A percentile compares a stretch with the other conserved stretches of the same genome.
Evolutionary conservation across 345 rosid species (phyloP).

Genomic region (Odontarrhena argentea): DNA sequence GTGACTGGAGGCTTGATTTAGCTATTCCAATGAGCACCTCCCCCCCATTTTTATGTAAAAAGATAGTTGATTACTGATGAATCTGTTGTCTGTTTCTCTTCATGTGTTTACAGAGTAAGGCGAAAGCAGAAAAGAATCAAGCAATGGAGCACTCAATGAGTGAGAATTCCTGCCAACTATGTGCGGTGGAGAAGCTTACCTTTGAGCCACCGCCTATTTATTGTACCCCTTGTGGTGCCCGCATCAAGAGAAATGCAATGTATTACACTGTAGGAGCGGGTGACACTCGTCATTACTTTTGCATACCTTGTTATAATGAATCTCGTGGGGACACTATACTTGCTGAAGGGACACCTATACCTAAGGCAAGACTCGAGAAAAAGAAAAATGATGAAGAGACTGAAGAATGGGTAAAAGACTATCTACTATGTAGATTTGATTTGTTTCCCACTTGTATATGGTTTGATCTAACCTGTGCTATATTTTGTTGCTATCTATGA

Average conservation of each 20-base stretch:
- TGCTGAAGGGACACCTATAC: constrained; percentile 75
- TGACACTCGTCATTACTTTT: constrained; percentile 92
- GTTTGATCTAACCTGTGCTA: constrained; percentile 9
- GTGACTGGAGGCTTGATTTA: constrained; percentile 18
- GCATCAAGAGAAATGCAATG: constrained; percentile 98
- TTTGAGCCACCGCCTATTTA: constrained; percentile 99
- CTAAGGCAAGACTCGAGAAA: constrained; percentile 91
- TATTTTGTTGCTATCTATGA: constrained; percentile 28
- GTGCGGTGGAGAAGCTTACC: constrained; percentile 99
- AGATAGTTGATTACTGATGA: neutral
- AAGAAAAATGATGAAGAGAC: constrained; percentile 99
- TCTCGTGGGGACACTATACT: constrained; percentile 83
- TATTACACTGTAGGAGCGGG: constrained; percentile 96
- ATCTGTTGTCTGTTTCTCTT: constrained; percentile 16
- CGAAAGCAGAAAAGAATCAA: constrained; percentile 97
- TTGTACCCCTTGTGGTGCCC: constrained; percentile 96
- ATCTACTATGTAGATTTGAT: constrained; percentile 15
- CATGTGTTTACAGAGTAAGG: constrained; percentile 73
- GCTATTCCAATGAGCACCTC: constrained; percentile 1
- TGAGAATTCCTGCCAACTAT: constrained; percentile 98
- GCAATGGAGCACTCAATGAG: constrained; percentile 99
- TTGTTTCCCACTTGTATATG: constrained; percentile 7
- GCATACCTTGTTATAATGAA: constrained; percentile 97
- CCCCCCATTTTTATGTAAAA: neutral
- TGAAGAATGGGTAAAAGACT: constrained; percentile 90